Base-by-base conservation (phyloP, 352 stramenopile genomes). In the Hyaloperonospora brassicae region DNA sequence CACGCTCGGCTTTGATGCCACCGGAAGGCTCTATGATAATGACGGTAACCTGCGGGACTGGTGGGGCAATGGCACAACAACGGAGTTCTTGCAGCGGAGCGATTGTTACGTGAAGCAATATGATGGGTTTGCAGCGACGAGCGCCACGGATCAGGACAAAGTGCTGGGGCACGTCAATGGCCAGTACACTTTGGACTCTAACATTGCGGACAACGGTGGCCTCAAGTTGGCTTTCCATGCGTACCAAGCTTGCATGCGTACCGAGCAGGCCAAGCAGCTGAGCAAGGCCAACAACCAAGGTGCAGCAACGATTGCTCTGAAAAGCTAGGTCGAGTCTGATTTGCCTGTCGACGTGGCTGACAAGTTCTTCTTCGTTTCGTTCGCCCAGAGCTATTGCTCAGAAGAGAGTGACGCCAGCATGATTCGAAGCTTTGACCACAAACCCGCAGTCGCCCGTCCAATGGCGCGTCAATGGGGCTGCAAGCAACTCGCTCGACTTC, bases 1-100 rank as follows among this genome's bases (percentile, higher is more conserved):
- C 66, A 98, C 90, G 2, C 95, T 98, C 60, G 93, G 89, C 6
- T 98, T 97, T 65, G 95, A 98, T 56, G 84, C 95, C 47, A 82
- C 92, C 27, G 94, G 93, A 5, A 71, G 86, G 35, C 94, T 96
- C 53, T 97, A 86, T 50, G 78, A 87, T 46, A 87, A 66, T 40
- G 61, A 87, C 30, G 94, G 94, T 7, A 97, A 97, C 47, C 73
- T 98, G 50, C 64, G 85, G 0, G 76, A 97, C 64, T 98, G 95
- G 95, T 98, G 95, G 93, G 95, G 79, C 21, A 66, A 86, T 24
- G 71, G 76, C 38, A 96, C 96, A 24, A 70, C 69, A 61, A 31
- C 27, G 8, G 75, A 94, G 43, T 98, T 95, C 47, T 50, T 61
- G 1, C 50, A 62, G 10, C 76, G 82, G 11, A 70, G 76, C 0